Conservation (phyloP, 805 yeast genomes). For the Yarrowia bubula region DNA sequence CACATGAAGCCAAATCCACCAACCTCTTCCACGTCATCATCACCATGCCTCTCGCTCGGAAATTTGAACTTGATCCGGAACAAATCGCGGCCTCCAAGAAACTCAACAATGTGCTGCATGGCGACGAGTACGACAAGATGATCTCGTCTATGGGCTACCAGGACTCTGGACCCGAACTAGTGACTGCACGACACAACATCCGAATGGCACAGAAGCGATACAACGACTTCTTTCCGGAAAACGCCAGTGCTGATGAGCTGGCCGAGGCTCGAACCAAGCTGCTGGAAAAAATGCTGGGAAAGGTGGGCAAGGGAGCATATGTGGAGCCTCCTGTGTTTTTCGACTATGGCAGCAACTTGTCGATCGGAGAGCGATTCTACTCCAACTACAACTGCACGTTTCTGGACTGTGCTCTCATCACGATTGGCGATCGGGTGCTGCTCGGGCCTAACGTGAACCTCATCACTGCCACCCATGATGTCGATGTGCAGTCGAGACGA, state of each 20-base stretch:
- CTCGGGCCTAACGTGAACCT: slow-evolving; percentile 64
- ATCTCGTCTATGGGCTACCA: slow-evolving; percentile 52
- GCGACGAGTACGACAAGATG: slow-evolving; percentile 55
- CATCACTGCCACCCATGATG: slow-evolving; percentile 64
- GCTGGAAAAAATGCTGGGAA: slow-evolving; percentile 50
- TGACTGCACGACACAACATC: slow-evolving; percentile 35
- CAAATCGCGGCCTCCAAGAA: slow-evolving; percentile 1
- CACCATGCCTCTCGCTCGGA: background rate
- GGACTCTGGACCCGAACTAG: slow-evolving; percentile 36
- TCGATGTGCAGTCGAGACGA: slow-evolving; percentile 49
- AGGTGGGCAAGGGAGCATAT: slow-evolving; percentile 42
- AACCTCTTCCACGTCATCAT: background rate
- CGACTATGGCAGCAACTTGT: slow-evolving; percentile 65
- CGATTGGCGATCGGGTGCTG: slow-evolving; percentile 59
- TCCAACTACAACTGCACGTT: slow-evolving; percentile 54
- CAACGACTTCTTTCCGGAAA: slow-evolving; percentile 35
- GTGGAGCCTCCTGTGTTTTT: slow-evolving; percentile 59
- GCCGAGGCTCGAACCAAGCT: slow-evolving; percentile 42
- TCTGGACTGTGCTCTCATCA: slow-evolving; percentile 60
- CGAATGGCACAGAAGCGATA: slow-evolving; percentile 36
- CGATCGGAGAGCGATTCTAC: slow-evolving; percentile 57
- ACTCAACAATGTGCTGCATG: slow-evolving; percentile 4
- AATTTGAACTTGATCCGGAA: slow-evolving; percentile 4
- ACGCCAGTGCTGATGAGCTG: slow-evolving; percentile 34
- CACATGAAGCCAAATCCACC: too few relatives aligned